Evolutionary conservation across 306 rosid genomes (phyloP), one percentile per base, ranked within the genome.

Genomic region (Cucurbita pepo): DNA sequence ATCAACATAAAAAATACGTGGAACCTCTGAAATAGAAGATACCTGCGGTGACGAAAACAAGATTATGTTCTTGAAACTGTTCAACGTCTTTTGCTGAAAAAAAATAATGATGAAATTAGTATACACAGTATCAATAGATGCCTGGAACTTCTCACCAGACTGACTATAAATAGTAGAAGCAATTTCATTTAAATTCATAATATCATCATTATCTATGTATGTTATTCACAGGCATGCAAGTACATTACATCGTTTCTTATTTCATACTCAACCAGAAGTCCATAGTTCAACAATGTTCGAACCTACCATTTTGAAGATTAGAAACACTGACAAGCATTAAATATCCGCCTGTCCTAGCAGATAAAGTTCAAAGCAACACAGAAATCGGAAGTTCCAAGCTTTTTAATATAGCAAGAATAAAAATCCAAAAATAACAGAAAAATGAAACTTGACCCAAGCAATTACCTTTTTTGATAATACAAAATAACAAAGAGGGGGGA

Each of bases 41-140:
- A 93, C 98, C 96, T 93, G 98, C 16, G 98, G 98, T 54, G 98
- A 93, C 77, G 98, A 93, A 44, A 90, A 72, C 79, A 93, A 78
- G 71, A 93, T 77, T 82, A 93, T 84, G 81, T 93, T 86, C 88
- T 77, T 88, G 85, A 93, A 93, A 77, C 76, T 82, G 79, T 86
- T 91, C 71, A 93, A 79, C 10, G 98, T 93, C 82, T 87, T 90
- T 79, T 90, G 83, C 98, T 93, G 98, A 70, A 79, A 79, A 70
- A 76, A 72, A 60, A 21, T 30, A 25, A 53, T n/a, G 41, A 11
- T 2, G 30, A 52, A 41, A 14, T 36, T 5, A 83, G 13, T 25
- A 5, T n/a, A 6, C 21, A 72, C 41, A 7, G 14, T 40, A 30
- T 19, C 55, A 38, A 53, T 10, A 66, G 21, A 21, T 43, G 5